Base-by-base conservation (phyloP, 2,329 filamentous ascomycete species). In the Neospermospora avenae region DNA sequence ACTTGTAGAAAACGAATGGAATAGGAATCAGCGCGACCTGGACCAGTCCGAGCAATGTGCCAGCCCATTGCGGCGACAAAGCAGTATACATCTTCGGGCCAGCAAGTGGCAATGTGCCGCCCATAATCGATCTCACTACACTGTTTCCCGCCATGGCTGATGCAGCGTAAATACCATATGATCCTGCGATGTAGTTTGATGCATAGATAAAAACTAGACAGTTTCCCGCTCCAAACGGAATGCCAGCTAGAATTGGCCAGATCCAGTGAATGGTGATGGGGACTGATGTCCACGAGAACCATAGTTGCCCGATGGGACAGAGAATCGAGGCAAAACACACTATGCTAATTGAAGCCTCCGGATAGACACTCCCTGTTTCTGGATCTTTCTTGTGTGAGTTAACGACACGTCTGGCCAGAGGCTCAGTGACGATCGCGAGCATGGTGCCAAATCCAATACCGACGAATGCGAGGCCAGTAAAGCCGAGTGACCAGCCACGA, bases 261-360 rank as follows among this genome's bases (percentile, higher is more conserved):
- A 91, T 85, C 88, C 90, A 96, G 72, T 91, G 92, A 34, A 96
- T 90, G 4, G 84, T 82, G 0, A 75, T 77, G 0, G 92, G 92
- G 0, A 91, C 84, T 62, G 87, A 92, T 0, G 92, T 96, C 91
- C 91, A 96, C 0, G 90, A 85, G 70, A 97, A 97, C 73, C 87
- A 88, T 24, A 97, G 82, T 74, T 96, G 88, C 16, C 92, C 93
- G 3, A 90, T 73, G 0, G 91, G 89, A 0, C 89, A 85, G 0
- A 91, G 77, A 1, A 96, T 72, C 0, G 90, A 84, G 3, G 89
- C 90, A 25, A 96, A 84, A 67, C 87, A 90, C 69, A 96, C 89
- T 59, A 95, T 82, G 44, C 85, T 84, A 3, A 93, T 90, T 65
- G 90, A 91, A 0, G 91, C 88, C 74, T 97, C 93, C 0, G 92